Percentiles rank a stretch among this genome's conserved stretches.
phyloP scores from a whole-genome alignment of 2,329 filamentous ascomycete genomes.

The Knoxdaviesia capensis region DNA sequence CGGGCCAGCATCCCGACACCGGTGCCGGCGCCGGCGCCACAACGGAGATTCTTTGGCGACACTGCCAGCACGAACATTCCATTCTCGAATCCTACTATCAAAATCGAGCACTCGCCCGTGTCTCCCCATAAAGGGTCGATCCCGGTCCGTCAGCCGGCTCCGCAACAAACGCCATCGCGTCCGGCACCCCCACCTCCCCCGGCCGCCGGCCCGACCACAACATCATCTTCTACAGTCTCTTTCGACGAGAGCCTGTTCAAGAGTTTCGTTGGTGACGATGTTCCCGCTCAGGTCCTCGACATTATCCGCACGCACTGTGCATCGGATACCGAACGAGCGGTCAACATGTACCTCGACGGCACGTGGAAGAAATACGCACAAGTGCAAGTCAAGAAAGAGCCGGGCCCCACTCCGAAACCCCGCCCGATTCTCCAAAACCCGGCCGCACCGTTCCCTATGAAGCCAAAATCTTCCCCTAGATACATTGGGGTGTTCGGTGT shows the following conservation, averaged over 20 bases:
- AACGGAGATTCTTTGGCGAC: too few relatives aligned
- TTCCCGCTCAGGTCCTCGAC: slow-evolving; percentile 25
- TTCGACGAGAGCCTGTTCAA: slow-evolving; percentile 41
- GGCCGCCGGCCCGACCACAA: background rate
- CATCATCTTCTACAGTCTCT: slow-evolving; percentile 10
- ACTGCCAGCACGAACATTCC: too few relatives aligned
- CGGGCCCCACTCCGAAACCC: slow-evolving; percentile 1
- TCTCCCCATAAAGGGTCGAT: too few relatives aligned
- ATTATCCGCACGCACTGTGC: slow-evolving; percentile 33
- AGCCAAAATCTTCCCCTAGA: slow-evolving; percentile 14
- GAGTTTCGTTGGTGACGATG: slow-evolving; percentile 35
- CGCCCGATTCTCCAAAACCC: too few relatives aligned
- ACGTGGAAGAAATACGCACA: slow-evolving; percentile 32
- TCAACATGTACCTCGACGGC: slow-evolving; percentile 52
- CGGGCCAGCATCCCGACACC: background rate
- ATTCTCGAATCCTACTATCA: too few relatives aligned
- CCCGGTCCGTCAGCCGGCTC: too few relatives aligned
- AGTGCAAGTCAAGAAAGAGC: slow-evolving; percentile 11
- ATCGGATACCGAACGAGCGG: slow-evolving; percentile 37
- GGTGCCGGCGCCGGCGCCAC: background rate
- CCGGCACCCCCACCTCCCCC: background rate
- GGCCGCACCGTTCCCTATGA: slow-evolving; percentile 1
- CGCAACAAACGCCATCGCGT: background rate
- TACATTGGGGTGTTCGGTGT: slow-evolving; percentile 89
- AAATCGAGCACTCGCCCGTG: too few relatives aligned